phyloP scores from a whole-genome alignment of 495 filamentous ascomycete genomes.

The Penicillium ochrochloron region DNA sequence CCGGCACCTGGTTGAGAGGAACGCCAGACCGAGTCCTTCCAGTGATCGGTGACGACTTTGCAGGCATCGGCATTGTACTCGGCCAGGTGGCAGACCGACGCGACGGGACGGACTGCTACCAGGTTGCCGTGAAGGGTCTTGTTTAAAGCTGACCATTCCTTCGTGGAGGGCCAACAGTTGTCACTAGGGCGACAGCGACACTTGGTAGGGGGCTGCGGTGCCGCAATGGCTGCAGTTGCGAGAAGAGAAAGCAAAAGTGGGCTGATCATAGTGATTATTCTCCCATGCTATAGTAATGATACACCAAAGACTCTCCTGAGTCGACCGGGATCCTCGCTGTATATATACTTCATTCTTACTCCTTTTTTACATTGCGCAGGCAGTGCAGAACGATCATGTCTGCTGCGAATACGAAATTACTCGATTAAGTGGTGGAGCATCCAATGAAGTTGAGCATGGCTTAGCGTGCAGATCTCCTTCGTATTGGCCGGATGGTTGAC shows the following conservation, averaged over 20 bases:
- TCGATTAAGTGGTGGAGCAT: neutral
- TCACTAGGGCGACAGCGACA: slow-evolving; percentile 36
- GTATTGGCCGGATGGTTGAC: slow-evolving; percentile 18
- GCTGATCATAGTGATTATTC: slow-evolving; percentile 9
- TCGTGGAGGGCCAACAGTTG: slow-evolving; percentile 44
- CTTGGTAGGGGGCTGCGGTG: slow-evolving; percentile 4
- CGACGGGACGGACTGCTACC: slow-evolving; percentile 44
- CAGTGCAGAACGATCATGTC: neutral
- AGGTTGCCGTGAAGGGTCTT: slow-evolving; percentile 42
- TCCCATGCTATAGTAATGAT: too few relatives aligned
- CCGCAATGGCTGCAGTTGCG: slow-evolving; percentile 6
- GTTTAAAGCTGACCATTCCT: slow-evolving; percentile 46
- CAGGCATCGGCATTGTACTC: slow-evolving; percentile 37
- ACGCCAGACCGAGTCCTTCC: slow-evolving; percentile 35
- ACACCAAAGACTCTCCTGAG: neutral
- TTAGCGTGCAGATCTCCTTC: slow-evolving; percentile 13
- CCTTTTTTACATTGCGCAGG: neutral
- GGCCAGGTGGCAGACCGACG: slow-evolving; percentile 44
- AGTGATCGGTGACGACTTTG: slow-evolving; percentile 24
- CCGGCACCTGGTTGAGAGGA: slow-evolving; percentile 42
- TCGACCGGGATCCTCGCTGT: neutral
- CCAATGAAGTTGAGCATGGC: slow-evolving; percentile 1
- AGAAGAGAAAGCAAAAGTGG: slow-evolving; percentile 11
- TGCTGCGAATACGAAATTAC: slow-evolving; percentile 19
- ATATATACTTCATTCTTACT: neutral